Base-by-base conservation (phyloP, 768 basidiomycete genomes). In the Lactarius pseudohatsudake region DNA sequence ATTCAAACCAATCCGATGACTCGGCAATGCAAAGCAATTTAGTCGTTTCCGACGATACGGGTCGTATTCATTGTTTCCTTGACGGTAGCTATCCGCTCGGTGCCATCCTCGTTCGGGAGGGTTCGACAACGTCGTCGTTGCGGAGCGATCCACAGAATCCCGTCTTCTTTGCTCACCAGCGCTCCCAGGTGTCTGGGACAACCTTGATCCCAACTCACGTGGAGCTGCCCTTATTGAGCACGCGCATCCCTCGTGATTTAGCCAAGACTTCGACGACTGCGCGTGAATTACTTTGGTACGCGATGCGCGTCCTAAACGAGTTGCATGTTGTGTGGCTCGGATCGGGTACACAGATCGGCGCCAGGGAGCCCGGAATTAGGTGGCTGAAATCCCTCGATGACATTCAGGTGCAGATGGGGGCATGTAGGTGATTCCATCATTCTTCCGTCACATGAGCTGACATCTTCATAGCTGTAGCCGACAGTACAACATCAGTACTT, bases 51-150 rank as follows among this genome's bases (percentile, higher is more conserved):
- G 90, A 91, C 72, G 78, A 81, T 61, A 67, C 75, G 22, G 90
- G 92, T 6, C 75, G 75, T 64, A 73, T 92, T 45, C 83, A 87
- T 74, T 83, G 77, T 68, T 93, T 86, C 77, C 79, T 93, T 57
- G 91, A 94, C 72, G 92, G 92, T 18, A 85, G 82, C 68, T 94
- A 88, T 76, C 84, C 85, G 38, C 78, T 94, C 43, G 92, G 92
- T 30, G 74, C 78, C 26, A 75, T 89, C 38, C 73, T 72, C 32
- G 68, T 84, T 30, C 81, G 79, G 66, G 57, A 70, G 63, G 38
- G 64, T 45, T 70, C 68, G 26, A 59, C 65, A 69, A 64, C 79
- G 59, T 54, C 68, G 13, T 75, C 77, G 0, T 67, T 88, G 26
- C 75, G 78, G 75, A 88, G 87, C 71, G 78, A 83, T 66, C 79